Evolutionary conservation across 208 protist genomes (phyloP).

Genomic region (Acanthamoeba healyi): DNA sequence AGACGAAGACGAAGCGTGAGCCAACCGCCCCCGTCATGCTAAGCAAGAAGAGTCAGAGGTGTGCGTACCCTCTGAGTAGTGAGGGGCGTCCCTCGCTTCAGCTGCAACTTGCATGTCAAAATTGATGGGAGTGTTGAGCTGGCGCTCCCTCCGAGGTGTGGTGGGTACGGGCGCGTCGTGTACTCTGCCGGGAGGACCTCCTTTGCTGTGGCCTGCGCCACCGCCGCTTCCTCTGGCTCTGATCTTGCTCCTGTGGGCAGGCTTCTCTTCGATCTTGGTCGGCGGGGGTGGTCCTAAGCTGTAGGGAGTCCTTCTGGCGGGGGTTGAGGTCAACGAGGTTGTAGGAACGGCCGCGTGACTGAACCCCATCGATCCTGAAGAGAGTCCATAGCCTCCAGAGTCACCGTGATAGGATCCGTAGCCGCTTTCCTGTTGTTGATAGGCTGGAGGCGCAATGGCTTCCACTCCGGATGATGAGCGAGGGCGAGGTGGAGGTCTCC

Average conservation of each 20-base stretch:
- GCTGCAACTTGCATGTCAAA: neutral
- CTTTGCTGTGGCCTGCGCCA: too few species aligned
- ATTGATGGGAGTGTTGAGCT: neutral
- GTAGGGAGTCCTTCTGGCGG: too few species aligned
- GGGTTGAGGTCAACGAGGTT: too few species aligned
- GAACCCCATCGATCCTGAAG: too few species aligned
- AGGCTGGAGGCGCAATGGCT: neutral
- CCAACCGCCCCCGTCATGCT: too few species aligned
- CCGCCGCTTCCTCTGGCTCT: neutral
- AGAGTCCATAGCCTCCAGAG: too few species aligned
- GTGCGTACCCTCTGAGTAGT: neutral
- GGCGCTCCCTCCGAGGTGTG: neutral
- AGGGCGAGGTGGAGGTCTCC: neutral
- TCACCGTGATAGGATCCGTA: neutral
- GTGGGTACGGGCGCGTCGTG: too few species aligned
- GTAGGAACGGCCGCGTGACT: too few species aligned
- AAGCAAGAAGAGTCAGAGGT: neutral
- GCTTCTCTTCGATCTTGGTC: too few species aligned
- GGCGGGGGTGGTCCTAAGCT: too few species aligned
- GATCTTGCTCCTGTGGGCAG: neutral
- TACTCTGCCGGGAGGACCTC: too few species aligned
- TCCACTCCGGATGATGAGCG: neutral
- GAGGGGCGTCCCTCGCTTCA: neutral
- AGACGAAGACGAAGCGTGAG: too few species aligned
- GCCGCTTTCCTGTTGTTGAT: neutral